Conservation (phyloP, 441 rosid species). For the Hura crepitans region DNA sequence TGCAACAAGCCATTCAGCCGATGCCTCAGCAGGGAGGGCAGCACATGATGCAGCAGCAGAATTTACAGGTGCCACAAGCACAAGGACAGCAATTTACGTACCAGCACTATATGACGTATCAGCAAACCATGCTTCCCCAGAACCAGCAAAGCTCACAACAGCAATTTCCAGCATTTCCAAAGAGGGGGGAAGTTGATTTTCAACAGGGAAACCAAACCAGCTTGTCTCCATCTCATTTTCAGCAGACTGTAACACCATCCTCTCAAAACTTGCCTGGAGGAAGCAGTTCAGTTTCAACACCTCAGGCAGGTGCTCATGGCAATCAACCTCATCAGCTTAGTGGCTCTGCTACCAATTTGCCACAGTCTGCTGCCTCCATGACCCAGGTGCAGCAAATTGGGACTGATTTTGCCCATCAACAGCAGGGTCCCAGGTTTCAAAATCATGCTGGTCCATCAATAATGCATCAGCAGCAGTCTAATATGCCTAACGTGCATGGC, state of each 20-base stretch:
- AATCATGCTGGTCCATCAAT: constrained; percentile 46
- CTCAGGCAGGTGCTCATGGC: constrained; percentile 42
- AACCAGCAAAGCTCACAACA: constrained; percentile 50
- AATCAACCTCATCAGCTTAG: constrained; percentile 53
- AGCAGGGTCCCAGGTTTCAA: constrained; percentile 51
- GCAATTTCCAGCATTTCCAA: constrained; percentile 38
- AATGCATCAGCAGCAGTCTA: constrained; percentile 54
- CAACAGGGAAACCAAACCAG: constrained; percentile 49
- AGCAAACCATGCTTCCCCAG: constrained; percentile 44
- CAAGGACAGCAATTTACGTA: constrained; percentile 51
- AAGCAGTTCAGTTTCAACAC: constrained; percentile 37
- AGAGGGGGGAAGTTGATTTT: constrained; percentile 58
- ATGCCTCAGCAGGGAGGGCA: constrained; percentile 42
- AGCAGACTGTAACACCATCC: constrained; percentile 44
- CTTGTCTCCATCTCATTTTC: constrained; percentile 59
- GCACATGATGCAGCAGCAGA: constrained; percentile 40
- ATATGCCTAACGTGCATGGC: constrained; percentile 44
- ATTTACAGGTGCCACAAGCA: constrained; percentile 39
- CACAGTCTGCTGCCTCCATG: constrained; percentile 35
- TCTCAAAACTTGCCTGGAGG: constrained; percentile 50
- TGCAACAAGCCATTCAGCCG: constrained; percentile 30
- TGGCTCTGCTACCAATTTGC: constrained; percentile 48
- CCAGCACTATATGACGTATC: constrained; percentile 52
- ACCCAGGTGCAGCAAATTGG: constrained; percentile 52
- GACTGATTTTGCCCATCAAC: constrained; percentile 49